Percentiles rank a stretch among this genome's conserved stretches.
These are phyloP conservation scores for Teunomyces tritomae DNA, from an alignment of 805 yeast genomes.

Conservation along the genomic window DNA sequence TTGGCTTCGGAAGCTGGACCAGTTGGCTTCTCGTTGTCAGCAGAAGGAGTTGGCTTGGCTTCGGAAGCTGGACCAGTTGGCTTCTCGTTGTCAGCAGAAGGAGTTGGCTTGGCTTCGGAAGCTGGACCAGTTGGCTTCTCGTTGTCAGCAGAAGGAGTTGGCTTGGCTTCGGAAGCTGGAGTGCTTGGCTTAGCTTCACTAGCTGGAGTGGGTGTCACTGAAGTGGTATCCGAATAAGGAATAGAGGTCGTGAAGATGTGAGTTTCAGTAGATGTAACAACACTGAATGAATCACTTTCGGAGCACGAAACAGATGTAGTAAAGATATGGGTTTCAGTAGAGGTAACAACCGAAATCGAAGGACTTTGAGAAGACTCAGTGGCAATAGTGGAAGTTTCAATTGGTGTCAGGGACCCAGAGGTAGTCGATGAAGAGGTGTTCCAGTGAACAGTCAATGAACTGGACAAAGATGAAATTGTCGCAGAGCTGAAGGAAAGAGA, in stretches of 20 bases:
- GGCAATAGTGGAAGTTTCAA: not conserved
- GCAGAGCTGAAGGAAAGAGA: not conserved
- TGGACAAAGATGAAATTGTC: not conserved
- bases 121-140: not conserved
- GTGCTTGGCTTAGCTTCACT: not conserved
- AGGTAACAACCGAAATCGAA: not conserved
- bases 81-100: not conserved
- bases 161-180: not conserved
- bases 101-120: not conserved
- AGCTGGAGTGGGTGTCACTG: not conserved
- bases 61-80: not conserved
- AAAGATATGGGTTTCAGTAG: not conserved
- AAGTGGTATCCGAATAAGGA: not conserved
- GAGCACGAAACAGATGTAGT: not conserved
- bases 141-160: not conserved
- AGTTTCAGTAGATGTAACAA: not conserved
- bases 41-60: not conserved
- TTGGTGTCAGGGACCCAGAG: not conserved
- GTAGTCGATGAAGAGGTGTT: not conserved
- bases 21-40: not conserved
- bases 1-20: not conserved
- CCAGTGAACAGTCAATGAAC: not conserved
- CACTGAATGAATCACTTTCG: not conserved
- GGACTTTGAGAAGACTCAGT: not conserved
- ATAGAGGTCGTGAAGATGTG: not conserved